A percentile compares a stretch with the other conserved stretches of the same genome.
phyloP scores from a whole-genome alignment of 306 rosid species.

The Oemleria cerasiformis region DNA sequence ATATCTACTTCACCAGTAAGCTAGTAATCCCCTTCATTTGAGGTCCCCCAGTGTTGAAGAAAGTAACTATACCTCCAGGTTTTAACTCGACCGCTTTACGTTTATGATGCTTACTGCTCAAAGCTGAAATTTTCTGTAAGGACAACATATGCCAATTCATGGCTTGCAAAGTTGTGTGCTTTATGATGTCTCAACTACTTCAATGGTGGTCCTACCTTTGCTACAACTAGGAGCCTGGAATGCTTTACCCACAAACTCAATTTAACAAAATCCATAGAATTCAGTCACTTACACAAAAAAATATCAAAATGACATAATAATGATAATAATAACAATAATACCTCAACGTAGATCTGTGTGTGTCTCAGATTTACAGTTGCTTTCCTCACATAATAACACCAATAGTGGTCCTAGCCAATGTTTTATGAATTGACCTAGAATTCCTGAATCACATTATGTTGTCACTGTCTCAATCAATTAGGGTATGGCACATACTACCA shows the following conservation, averaged over 20 bases:
- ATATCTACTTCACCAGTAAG: slow-evolving; percentile 3
- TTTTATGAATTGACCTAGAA: neutral
- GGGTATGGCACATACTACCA: slow-evolving; percentile 2
- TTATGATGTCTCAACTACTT: slow-evolving; percentile 31
- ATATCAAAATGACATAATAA: neutral
- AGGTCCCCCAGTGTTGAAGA: slow-evolving; percentile 13
- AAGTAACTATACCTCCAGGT: slow-evolving; percentile 7
- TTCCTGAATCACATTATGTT: neutral
- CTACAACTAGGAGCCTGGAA: slow-evolving; percentile 14
- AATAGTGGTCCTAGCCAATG: slow-evolving; percentile 1
- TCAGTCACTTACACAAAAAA: neutral
- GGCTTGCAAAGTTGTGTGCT: slow-evolving; percentile 13
- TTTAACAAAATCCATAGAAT: slow-evolving; percentile 5
- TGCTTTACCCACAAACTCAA: neutral
- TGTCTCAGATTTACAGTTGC: neutral
- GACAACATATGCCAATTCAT: slow-evolving; percentile 30
- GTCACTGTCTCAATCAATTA: slow-evolving; percentile 10
- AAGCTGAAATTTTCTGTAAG: slow-evolving; percentile 25
- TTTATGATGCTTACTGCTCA: slow-evolving; percentile 13
- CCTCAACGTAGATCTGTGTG: neutral
- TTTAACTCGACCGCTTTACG: neutral
- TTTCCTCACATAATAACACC: neutral
- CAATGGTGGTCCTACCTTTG: slow-evolving; percentile 16
- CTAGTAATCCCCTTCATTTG: neutral
- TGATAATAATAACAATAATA: neutral